Evolutionary conservation across 371 early-diverging fungal species (phyloP), one percentile per base, ranked within the genome.

Genomic region (Mucor lusitanicus): DNA sequence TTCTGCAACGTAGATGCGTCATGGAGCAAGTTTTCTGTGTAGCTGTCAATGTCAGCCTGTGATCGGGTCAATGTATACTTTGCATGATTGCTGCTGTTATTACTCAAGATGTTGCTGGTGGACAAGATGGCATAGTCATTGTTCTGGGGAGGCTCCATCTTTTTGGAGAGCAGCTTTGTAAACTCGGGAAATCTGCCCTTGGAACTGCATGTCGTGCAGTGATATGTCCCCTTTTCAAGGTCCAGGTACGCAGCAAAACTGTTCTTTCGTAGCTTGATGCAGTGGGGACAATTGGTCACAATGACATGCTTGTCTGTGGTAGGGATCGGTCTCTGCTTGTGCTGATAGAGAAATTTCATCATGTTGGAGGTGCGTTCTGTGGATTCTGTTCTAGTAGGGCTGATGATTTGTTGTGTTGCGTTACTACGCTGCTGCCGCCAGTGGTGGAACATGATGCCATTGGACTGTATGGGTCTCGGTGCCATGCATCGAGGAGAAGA

Each of bases 281-380:
- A 84, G n/a, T 77, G 79, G 53, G 85, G 85, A 54, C 85, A 84
- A 23, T 75, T 73, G 2, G 82, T 76, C 17, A 72, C 28, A n/a
- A 81, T 58, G 0, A 63, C 59, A 13, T 76, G 67, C 17, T 59
- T 63, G 33, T 76, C 72, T 3, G 63, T 19, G 3, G 78, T 72
- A 9, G 79, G 78, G 25, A 75, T 63, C 37, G 82, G 81, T 40
- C 71, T 67, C 65, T 81, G 78, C n/a, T 79, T 62, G 33, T 81
- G 54, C 3, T 68, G 32, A 35, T 81, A 71, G 4, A 84, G 71
- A 56, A 76, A 76, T 15, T 75, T 61, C 42, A 82, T 74, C 19
- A 84, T 75, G 25, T 77, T 76, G 17, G 65, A 30, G 13, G 56
- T 42, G 0, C 65, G 19, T 25, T 56, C 28, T 12, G 56, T 15